phyloP scores from a whole-genome alignment of 2,329 filamentous ascomycete genomes.

The Calycina marina region DNA sequence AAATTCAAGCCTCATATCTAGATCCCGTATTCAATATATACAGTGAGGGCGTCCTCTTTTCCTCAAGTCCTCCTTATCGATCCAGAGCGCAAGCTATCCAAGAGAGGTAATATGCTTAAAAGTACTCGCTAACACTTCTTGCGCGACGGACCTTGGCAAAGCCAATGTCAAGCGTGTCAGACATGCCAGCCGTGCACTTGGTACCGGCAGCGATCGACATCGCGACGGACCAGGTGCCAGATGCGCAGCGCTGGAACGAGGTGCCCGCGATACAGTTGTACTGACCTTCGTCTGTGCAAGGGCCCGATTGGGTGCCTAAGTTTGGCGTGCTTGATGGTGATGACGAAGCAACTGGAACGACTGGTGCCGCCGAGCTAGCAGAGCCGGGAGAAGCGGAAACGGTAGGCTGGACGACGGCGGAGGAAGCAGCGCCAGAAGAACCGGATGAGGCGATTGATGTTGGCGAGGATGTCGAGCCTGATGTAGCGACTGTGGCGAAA shows the following conservation, averaged over 20 bases:
- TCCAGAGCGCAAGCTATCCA: too few species aligned
- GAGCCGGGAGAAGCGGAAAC: not conserved
- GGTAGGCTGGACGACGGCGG: not conserved
- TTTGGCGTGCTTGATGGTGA: too few species aligned
- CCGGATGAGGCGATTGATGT: too few species aligned
- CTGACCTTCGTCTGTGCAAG: constrained; percentile 33
- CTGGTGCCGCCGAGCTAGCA: not conserved
- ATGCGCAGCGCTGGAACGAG: constrained; percentile 40
- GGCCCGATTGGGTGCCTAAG: constrained; percentile 10
- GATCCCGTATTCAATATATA: too few species aligned
- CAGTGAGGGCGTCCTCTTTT: too few species aligned
- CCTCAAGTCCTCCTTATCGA: too few species aligned
- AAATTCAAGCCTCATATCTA: too few species aligned
- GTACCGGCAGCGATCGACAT: constrained; percentile 32
- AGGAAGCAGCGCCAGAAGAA: not conserved
- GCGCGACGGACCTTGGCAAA: too few species aligned
- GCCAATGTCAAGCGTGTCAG: constrained; percentile 25
- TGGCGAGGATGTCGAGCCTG: not conserved
- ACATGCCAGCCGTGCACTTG: constrained; percentile 29
- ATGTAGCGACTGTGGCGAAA: not conserved
- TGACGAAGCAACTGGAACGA: not conserved
- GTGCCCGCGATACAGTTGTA: constrained; percentile 39
- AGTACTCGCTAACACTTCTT: too few species aligned
- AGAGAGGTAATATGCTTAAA: too few species aligned
- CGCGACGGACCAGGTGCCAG: constrained; percentile 32